These are phyloP conservation scores for Aphanomyces astaci DNA, from an alignment of 352 stramenopile species.

Conservation along the genomic window DNA sequence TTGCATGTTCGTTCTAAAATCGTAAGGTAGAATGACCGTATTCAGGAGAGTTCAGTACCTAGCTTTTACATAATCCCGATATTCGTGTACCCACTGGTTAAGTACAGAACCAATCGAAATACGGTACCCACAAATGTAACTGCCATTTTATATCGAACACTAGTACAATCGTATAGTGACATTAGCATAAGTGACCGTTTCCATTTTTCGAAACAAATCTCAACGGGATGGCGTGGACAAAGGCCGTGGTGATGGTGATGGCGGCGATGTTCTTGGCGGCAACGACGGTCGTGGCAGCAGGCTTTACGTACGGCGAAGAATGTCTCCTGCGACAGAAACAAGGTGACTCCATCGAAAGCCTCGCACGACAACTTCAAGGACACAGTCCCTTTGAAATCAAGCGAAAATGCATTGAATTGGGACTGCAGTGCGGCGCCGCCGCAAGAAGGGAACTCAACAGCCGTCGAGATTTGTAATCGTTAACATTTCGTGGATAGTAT, in stretches of 20 bases:
- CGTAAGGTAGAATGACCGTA: too few relatives aligned
- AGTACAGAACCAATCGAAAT: too few relatives aligned
- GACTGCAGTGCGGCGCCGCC: not conserved
- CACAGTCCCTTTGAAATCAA: slow-evolving; percentile 4
- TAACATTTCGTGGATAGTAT: too few relatives aligned
- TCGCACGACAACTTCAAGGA: not conserved
- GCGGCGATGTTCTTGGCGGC: not conserved
- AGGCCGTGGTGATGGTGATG: not conserved
- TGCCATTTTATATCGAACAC: too few relatives aligned
- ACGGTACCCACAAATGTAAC: too few relatives aligned
- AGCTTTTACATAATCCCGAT: too few relatives aligned
- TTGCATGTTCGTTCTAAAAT: not conserved
- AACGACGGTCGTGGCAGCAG: not conserved
- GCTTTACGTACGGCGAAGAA: slow-evolving; percentile 21
- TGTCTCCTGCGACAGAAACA: slow-evolving; percentile 17
- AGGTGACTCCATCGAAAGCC: slow-evolving; percentile 12
- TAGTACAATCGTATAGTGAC: too few relatives aligned
- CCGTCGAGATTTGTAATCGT: not conserved
- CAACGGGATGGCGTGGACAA: too few relatives aligned
- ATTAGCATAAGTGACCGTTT: too few relatives aligned
- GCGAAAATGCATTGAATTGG: slow-evolving; percentile 20
- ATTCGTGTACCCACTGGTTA: too few relatives aligned
- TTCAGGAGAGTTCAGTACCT: too few relatives aligned
- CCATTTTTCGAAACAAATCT: too few relatives aligned
- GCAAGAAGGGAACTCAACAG: not conserved